Evolutionary conservation across 2,329 filamentous ascomycete species (phyloP), one percentile per base, ranked within the genome.

Genomic region (Penicillium sp.): DNA sequence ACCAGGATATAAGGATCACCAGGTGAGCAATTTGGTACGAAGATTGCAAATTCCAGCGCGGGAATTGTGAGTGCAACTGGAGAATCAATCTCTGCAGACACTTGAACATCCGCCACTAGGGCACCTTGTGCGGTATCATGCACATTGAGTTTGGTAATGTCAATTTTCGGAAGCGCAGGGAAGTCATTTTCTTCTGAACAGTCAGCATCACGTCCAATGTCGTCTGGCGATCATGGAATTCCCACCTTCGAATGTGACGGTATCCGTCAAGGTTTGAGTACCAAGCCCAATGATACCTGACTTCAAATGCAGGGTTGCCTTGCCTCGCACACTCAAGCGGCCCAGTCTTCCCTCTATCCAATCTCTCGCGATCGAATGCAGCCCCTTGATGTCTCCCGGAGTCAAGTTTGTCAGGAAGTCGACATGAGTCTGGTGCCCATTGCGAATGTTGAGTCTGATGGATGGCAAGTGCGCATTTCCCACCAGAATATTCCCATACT

Each of bases 231-330:
- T 80, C 85, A n/a, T 14, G 14, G 31, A 13, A 35, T 16, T 14
- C 88, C 85, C 83, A 95, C 91, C 90, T 89, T 93, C 86, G 78
- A 98, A 89, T 61, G 88, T 81, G 70, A 96, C 75, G 31, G 87
- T 87, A 73, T 96, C 87, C 53, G 86, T 85, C 60, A 99, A 78
- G 31, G 82, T 78, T 73, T 96, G 91, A 55, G 85, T 89, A 63
- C 94, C 93, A 22, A 98, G 81, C 46, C 85, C 85, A 60, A 98
- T 79, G 51, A 96, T 77, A 24, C 95, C 94, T 49, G 92, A 90
- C 73, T 87, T 92, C 56, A 98, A 77, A 35, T 83, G 82, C 39
- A 98, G 81, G 40, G 88, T 80, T 27, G 91, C 88, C 69, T 88
- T 89, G 44, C 89, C 94, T 55, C 87, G 82, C 14, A 98, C 79